phyloP scores from a whole-genome alignment of 345 rosid genomes.

The Mangifera indica region DNA sequence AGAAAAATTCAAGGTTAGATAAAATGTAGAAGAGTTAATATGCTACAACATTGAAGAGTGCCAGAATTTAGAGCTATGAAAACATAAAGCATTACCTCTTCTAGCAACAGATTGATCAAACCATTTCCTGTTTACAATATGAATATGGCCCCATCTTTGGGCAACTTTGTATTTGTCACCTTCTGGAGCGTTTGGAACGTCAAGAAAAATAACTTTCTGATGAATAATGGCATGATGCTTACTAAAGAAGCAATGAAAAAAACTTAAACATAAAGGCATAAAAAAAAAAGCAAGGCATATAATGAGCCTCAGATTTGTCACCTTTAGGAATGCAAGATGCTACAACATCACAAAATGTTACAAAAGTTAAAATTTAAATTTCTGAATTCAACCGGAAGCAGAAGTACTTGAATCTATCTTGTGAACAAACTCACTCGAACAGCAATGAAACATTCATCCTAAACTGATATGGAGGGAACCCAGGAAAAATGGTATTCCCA shows the following conservation, averaged over 20 bases:
- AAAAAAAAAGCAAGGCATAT: constrained; percentile 8
- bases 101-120: constrained; percentile 74
- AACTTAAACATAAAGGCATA: too few relatives aligned
- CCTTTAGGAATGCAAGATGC: constrained; percentile 4
- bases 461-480: neutral
- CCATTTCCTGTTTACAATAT: constrained; percentile 83
- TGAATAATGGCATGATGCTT: constrained; percentile 1
- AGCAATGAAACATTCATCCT: neutral
- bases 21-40: constrained; percentile 10
- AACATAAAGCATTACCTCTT: constrained; percentile 55
- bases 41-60: constrained; percentile 14
- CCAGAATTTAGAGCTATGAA: constrained; percentile 16
- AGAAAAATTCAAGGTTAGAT: constrained; percentile 33
- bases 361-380: constrained; percentile 1
- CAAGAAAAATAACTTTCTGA: constrained; percentile 36
- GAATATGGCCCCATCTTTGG: constrained; percentile 80
- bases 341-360: neutral
- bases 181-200: constrained; percentile 70
- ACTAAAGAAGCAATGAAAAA: constrained; percentile 7
- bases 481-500: neutral
- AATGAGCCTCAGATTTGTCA: neutral
- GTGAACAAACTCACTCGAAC: neutral
- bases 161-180: constrained; percentile 96
- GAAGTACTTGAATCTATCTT: neutral
- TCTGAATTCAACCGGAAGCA: neutral